These are phyloP conservation scores for Puccinia triticina DNA, from an alignment of 1,284 basidiomycete genomes.

Conservation along the genomic window DNA sequence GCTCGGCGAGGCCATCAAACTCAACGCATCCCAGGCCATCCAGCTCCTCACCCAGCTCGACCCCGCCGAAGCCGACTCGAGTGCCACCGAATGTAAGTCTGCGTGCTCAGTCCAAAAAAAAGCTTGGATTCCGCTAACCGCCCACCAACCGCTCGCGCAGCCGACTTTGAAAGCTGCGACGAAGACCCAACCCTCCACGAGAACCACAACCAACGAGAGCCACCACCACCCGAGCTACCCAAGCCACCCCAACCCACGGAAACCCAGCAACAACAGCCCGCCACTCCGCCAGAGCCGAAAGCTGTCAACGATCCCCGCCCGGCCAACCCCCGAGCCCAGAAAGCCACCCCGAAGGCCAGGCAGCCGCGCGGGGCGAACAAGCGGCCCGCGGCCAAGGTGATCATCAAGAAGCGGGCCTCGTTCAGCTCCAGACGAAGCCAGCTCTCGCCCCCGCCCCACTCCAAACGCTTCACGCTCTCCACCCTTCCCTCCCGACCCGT, in stretches of 20 bases:
- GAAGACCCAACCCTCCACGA: constrained; percentile 7
- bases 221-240: neutral
- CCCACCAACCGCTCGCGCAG: neutral
- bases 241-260: neutral
- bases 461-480: neutral
- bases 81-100: constrained; percentile 8
- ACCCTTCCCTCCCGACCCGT: neutral
- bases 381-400: neutral
- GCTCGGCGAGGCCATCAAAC: constrained; percentile 23
- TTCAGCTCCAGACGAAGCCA: neutral
- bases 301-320: neutral
- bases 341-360: neutral
- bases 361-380: neutral
- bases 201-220: neutral
- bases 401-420: neutral
- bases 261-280: neutral
- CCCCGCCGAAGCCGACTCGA: neutral
- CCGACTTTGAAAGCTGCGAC: constrained; percentile 27
- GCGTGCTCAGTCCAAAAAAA: neutral
- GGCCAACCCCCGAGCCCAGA: neutral
- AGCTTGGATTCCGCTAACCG: no score
- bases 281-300: no score
- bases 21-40: constrained; percentile 9
- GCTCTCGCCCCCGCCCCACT: neutral
- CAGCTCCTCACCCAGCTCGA: constrained; percentile 5